Base-by-base conservation (phyloP, 176 grass and related monocot species). In the Paspalum notatum region DNA sequence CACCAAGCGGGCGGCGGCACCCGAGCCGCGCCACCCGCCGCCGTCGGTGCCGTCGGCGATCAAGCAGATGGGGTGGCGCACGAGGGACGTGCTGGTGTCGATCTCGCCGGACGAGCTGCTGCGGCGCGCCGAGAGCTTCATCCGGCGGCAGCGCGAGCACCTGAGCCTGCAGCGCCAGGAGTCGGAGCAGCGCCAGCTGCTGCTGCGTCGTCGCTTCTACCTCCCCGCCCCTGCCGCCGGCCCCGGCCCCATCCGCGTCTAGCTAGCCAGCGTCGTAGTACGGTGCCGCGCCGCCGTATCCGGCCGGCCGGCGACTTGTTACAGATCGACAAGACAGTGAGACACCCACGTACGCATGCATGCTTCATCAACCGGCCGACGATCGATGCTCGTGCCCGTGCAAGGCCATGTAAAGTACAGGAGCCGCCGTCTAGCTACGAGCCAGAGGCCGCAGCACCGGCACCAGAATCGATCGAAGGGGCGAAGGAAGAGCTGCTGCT, bases 131-230 rank as follows among this genome's bases (percentile, higher is more conserved):
- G 94, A 97, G 88, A 89, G 86, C 68, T 47, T 97, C 72, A 97
- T 97, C 80, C 85, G 87, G 63, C 83, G 85, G 58, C 94, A 97
- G 37, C 88, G 82, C 81, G 88, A 89, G 80, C 72, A 97, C 17
- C 91, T 91, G 80, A 85, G 88, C 24, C 89, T 97, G 55, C 94
- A 97, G 88, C 86, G 86, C 2, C 91, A 91, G 72, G 86, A 93
- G 80, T 96, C 93, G 24, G 93, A 91, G 76, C 88, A 89, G 72
- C 82, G 83, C 41, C 88, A 69, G 51, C 79, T 84, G 47, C 85
- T 93, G 61, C 51, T 64, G 65, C 83, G 54, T n/a, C 68, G 68
- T 8, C 13, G 46, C 46, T 2, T 71, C 22, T 14, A 37, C 14
- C 7, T 5, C 42, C 68, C 2, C 66, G 43, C 42, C 48, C 57